A percentile compares a stretch with the other conserved stretches of the same genome.
These are phyloP conservation scores for Pseudogymnoascus sp. DNA, from an alignment of 2,329 filamentous ascomycete genomes.

Conservation along the genomic window DNA sequence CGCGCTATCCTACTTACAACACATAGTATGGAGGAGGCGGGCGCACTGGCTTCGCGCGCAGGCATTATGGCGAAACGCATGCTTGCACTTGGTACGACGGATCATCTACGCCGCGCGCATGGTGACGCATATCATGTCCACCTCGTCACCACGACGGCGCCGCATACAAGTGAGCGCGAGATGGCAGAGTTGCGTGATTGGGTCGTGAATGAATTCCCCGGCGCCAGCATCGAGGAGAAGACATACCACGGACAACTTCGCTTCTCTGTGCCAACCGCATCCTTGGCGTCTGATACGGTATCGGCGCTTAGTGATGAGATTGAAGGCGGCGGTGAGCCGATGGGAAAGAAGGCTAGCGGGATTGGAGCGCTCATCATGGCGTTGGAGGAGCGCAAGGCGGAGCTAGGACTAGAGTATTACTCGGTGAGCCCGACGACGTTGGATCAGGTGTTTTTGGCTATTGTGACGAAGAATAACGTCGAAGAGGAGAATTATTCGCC, in stretches of 20 bases:
- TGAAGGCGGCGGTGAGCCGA: constrained; percentile 12
- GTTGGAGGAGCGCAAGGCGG: constrained; percentile 62
- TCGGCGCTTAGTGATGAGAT: constrained; percentile 23
- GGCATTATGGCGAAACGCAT: constrained; percentile 82
- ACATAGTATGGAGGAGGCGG: constrained; percentile 92
- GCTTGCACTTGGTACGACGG: constrained; percentile 73
- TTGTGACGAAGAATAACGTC: constrained; percentile 73
- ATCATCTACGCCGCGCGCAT: constrained; percentile 63
- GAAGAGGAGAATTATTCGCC: constrained; percentile 57
- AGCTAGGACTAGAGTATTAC: constrained; percentile 73
- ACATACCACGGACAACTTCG: constrained; percentile 79
- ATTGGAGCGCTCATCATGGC: constrained; percentile 63
- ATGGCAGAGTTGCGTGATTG: constrained; percentile 59
- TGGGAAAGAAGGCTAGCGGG: constrained; percentile 16
- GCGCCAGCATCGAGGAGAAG: constrained; percentile 61
- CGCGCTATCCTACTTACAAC: constrained; percentile 84
- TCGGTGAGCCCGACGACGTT: constrained; percentile 79
- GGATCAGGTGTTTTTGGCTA: constrained; percentile 82
- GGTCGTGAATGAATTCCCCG: constrained; percentile 53
- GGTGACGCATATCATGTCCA: constrained; percentile 77
- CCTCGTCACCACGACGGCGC: constrained; percentile 65
- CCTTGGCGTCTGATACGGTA: background rate
- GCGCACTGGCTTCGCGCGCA: constrained; percentile 73
- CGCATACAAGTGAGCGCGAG: constrained; percentile 60
- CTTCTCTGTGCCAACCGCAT: constrained; percentile 61